Base-by-base conservation (phyloP, 2,329 filamentous ascomycete genomes). In the Xylaria sp. region DNA sequence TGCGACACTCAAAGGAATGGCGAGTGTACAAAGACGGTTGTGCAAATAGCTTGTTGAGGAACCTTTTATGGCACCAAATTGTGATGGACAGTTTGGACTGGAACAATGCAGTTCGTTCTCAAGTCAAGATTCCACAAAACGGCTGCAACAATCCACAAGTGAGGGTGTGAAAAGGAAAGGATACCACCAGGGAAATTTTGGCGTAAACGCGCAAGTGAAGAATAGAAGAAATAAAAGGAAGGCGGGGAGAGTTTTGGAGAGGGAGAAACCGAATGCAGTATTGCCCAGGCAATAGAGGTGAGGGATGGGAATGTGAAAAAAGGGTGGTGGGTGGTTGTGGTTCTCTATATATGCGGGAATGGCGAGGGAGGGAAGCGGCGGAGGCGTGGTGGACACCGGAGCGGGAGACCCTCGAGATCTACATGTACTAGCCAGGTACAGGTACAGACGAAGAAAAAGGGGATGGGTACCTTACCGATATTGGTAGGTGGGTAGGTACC, bases 1-100 rank as follows among this genome's bases (percentile, higher is more conserved):
- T 57, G 63, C 48, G 41, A 60, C 56, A 60, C 62, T 66, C 60
- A 66, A 68, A 68, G 60, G 66, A 63, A 65, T 43, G 64, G 34
- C 15, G 50, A 63, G 56, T 57, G 57, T 23, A 68, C 66, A 68
- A 65, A 65, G 61, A 18, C 23, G 60, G 32, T 60, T 8, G 41
- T 36, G 23, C 52, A 30, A 39, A 23, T n/a, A 15, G 34, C 34
- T 60, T 61, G 46, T 63, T 36, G 48, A 48, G 18, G 52, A 48
- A 62, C 61, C 67, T 65, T 34, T 65, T 67, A 50, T 67, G 50
- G n/a, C 46, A 18, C 53, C 18, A 56, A 48, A 60, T 45, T 41
- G 58, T 60, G 46, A 60, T 56, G 13, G 8, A 23, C 52, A 39
- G 45, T 59, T 55, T 36, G n/a, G 18, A 8, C 30, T 59, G 15